Conservation (phyloP, 768 basidiomycete species). For the Ephemerocybe angulata region DNA sequence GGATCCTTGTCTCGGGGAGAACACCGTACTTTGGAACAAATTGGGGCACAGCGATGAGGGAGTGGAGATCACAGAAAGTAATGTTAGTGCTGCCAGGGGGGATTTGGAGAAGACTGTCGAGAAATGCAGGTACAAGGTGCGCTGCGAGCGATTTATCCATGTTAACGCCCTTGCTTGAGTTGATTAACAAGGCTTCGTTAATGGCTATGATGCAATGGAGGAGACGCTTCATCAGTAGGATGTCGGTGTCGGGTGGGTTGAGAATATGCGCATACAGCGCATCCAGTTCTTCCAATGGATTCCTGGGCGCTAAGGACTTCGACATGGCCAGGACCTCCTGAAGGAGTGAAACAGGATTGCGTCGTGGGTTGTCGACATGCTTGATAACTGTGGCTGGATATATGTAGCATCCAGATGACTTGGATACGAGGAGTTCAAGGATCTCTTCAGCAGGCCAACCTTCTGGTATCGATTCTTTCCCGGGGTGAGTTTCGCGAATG, state of each 20-base stretch:
- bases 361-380: conserved; percentile 4
- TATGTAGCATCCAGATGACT: neutral
- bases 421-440: neutral
- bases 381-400: conserved; percentile 3
- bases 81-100: neutral
- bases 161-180: neutral
- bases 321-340: neutral
- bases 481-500: neutral
- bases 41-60: too few species aligned
- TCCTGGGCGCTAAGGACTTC: neutral
- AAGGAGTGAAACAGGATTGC: neutral
- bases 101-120: neutral
- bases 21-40: too few species aligned
- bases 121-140: neutral
- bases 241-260: conserved; percentile 1
- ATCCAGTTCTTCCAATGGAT: conserved; percentile 8
- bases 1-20: too few species aligned
- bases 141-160: neutral
- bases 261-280: conserved; percentile 2
- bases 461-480: neutral
- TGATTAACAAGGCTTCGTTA: neutral
- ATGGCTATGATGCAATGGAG: neutral
- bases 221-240: conserved; percentile 1
- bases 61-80: conserved; percentile 4
- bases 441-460: conserved; percentile 5